Evolutionary conservation across 371 early-diverging fungal species (phyloP), one percentile per base, ranked within the genome.

Genomic region (Coemansia sp.): DNA sequence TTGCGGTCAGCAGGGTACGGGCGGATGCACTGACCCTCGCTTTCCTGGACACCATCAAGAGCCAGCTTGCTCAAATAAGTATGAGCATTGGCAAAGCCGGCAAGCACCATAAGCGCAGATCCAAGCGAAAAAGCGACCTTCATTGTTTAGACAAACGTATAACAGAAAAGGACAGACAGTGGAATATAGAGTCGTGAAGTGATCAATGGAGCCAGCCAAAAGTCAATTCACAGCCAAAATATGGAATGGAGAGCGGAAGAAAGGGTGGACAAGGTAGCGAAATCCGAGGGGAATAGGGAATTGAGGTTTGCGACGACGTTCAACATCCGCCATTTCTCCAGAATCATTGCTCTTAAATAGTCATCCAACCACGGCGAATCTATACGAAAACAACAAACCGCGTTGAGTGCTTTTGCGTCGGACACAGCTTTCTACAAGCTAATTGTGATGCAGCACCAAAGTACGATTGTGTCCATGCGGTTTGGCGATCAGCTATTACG

Each of bases 1-100:
- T 62, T 60, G 45, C 61, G 55, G 42, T 59, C 42, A 29, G 40
- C n/a, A 18, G 63, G 63, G 61, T 72, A 72, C 24, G 77, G 77
- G 18, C 71, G 69, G 45, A 77, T 68, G 61, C 74, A 77, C 48
- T 57, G 58, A 26, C 73, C 77, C 59, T 63, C 61, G 50, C 29
- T 58, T 24, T 58, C 40, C 60, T 55, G 53, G 16, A 45, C 56
- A n/a, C 73, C 69, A 16, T 48, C 66, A 8, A 73, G 27, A 21
- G 55, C 51, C 22, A 72, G 40, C 31, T 68, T 68, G 67, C 66
- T 59, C 18, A 77, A 52, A 39, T 77, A 66, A 2, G 77, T 77
- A 66, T 77, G 77, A 0, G 73, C 77, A 40, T 47, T 56, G 45
- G 53, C 64, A 18, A 64, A 39, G 52, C 63, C 21, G 18, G 67